Evolutionary conservation across 768 basidiomycete species (phyloP), one percentile per base, ranked within the genome.

Genomic region (Termitomyces sp.): DNA sequence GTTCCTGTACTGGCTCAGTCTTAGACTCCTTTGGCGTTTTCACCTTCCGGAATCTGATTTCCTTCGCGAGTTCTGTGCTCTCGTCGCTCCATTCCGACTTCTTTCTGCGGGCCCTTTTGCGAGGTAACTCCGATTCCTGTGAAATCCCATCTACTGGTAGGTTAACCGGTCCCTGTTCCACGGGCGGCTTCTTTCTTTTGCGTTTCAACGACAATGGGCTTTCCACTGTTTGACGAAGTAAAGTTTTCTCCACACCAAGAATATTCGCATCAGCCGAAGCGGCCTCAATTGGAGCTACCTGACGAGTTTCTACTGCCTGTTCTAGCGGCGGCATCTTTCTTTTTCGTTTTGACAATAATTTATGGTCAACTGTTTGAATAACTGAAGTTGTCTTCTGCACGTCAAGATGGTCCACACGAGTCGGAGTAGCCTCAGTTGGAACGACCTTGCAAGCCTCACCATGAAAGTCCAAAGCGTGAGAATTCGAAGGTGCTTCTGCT

Each of bases 21-120:
- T 53, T 49, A 16, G 28, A 15, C n/a, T 34, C 46, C 49, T 61
- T 57, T 18, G 37, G 46, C 36, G n/a, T 34, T 31, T 55, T 55
- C 13, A 45, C n/a, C 18, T 12, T 5, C n/a, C n/a, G 20, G 15
- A 15, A 10, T 9, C 29, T 28, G 6, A 49, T 28, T 33, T 33
- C 45, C 15, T 31, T 29, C 8, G 5, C 22, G 3, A 13, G 9
- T 15, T 42, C 44, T 24, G 15, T 20, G n/a, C 13, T 39, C 37
- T 45, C 24, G 8, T 10, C 46, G 2, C 24, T 33, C 33, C 20
- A 4, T 9, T 36, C 42, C 24, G 4, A 7, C 22, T 57, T 44
- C 56, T 57, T 50, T 45, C 22, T n/a, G 8, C 44, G 50, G 18
- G 18, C 48, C 42, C 50, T 46, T 29, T 51, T 51, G 18, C 42